These are phyloP conservation scores for Musa acuminata DNA, from an alignment of 176 grass and related monocot genomes.

Conservation along the genomic window DNA sequence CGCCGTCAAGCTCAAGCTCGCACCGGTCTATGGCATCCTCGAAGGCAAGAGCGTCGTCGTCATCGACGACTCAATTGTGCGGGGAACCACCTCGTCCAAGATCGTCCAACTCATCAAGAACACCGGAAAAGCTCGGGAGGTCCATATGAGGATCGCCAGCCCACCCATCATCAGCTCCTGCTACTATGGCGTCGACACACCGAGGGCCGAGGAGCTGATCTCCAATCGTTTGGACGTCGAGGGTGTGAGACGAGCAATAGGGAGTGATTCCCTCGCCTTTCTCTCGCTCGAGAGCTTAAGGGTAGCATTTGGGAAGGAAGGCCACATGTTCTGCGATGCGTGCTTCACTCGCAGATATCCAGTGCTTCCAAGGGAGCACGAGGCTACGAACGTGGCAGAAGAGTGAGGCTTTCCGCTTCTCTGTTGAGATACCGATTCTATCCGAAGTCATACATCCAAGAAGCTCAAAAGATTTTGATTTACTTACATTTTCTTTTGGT, in stretches of 20 bases:
- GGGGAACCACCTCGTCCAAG: slow-evolving; percentile 93
- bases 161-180: slow-evolving; percentile 77
- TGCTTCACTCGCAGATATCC: slow-evolving; percentile 84
- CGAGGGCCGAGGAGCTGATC: slow-evolving; percentile 66
- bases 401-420: slow-evolving; percentile 2
- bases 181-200: slow-evolving; percentile 89
- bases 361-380: slow-evolving; percentile 32
- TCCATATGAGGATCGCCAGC: slow-evolving; percentile 89
- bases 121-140: slow-evolving; percentile 71
- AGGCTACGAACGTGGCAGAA: slow-evolving; percentile 18
- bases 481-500: no score
- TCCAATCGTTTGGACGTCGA: slow-evolving; percentile 63
- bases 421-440: no score
- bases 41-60: slow-evolving; percentile 84
- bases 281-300: slow-evolving; percentile 66
- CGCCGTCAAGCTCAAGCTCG: slow-evolving; percentile 80
- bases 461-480: no score
- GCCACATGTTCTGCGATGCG: slow-evolving; percentile 54
- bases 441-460: no score
- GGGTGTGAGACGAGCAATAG: slow-evolving; percentile 53
- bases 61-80: slow-evolving; percentile 83
- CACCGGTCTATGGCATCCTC: slow-evolving; percentile 63
- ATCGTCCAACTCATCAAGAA: slow-evolving; percentile 68
- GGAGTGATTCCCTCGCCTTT: slow-evolving; percentile 74
- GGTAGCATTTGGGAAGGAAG: slow-evolving; percentile 53